Conservation (phyloP, 179 eudicot genomes). For the Dionaea muscipula region DNA sequence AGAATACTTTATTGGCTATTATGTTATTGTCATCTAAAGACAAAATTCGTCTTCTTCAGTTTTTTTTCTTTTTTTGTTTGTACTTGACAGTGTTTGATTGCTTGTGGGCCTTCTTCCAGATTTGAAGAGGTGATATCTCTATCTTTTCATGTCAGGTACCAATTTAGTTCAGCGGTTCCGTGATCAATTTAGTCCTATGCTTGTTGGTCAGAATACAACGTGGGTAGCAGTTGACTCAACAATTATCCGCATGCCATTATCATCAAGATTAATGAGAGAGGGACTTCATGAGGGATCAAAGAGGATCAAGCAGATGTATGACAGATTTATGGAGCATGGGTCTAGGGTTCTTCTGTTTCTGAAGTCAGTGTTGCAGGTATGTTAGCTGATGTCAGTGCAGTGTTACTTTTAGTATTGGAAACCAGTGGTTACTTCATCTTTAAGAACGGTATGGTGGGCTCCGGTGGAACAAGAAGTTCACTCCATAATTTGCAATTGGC, state of each 20-base stretch:
- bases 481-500: too few relatives aligned
- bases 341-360: constrained; percentile 61
- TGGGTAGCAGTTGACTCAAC: constrained; percentile 50
- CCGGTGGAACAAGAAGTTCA: too few relatives aligned
- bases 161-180: constrained; percentile 68
- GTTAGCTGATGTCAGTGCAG: not conserved
- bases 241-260: constrained; percentile 84
- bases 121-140: not conserved
- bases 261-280: constrained; percentile 42
- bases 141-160: constrained; percentile 44
- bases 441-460: too few relatives aligned
- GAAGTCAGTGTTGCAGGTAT: constrained; percentile 85
- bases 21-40: not conserved
- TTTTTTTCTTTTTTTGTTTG: not conserved
- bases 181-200: constrained; percentile 85
- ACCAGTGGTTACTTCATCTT: not conserved
- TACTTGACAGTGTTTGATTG: not conserved
- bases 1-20: too few relatives aligned
- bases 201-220: constrained; percentile 50
- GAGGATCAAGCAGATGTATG: constrained; percentile 42
- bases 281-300: constrained; percentile 47
- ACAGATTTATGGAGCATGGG: constrained; percentile 63
- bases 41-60: not conserved
- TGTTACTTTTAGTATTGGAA: not conserved
- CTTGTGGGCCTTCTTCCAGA: not conserved